phyloP scores from a whole-genome alignment of 495 filamentous ascomycete species.

The Chaetomidium leptoderma region DNA sequence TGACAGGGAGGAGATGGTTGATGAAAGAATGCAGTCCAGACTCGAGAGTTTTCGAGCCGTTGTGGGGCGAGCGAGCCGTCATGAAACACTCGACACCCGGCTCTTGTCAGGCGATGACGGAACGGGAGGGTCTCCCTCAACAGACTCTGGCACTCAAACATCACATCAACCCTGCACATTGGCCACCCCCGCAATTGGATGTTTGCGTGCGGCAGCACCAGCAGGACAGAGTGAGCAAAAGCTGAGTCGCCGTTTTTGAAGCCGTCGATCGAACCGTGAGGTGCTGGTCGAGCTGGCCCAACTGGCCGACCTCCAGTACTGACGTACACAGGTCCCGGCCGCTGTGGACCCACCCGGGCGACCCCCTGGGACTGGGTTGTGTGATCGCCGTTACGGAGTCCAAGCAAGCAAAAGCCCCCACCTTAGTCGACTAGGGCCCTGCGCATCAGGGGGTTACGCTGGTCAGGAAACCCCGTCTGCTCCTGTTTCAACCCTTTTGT shows the following conservation, averaged over 20 bases:
- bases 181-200: too few species aligned
- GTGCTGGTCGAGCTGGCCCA: too few species aligned
- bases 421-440: neutral
- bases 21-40: too few species aligned
- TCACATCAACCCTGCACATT: too few species aligned
- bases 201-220: too few species aligned
- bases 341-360: neutral
- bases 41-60: too few species aligned
- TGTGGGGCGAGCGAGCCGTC: neutral
- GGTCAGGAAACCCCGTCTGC: neutral
- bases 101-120: neutral
- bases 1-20: too few species aligned
- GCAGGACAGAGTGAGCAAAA: too few species aligned
- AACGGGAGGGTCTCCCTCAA: neutral
- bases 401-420: neutral
- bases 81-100: slow-evolving; percentile 10
- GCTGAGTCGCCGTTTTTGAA: neutral
- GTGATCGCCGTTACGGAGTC: slow-evolving; percentile 15
- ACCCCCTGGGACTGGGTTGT: neutral
- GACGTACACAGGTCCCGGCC: neutral
- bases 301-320: too few species aligned
- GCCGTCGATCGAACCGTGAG: slow-evolving; percentile 1
- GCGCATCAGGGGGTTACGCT: slow-evolving; percentile 4
- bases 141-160: too few species aligned
- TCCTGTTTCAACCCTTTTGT: neutral